Evolutionary conservation across 202 grass and related monocot genomes (phyloP), one percentile per base, ranked within the genome.

Genomic region (Setaria italica): DNA sequence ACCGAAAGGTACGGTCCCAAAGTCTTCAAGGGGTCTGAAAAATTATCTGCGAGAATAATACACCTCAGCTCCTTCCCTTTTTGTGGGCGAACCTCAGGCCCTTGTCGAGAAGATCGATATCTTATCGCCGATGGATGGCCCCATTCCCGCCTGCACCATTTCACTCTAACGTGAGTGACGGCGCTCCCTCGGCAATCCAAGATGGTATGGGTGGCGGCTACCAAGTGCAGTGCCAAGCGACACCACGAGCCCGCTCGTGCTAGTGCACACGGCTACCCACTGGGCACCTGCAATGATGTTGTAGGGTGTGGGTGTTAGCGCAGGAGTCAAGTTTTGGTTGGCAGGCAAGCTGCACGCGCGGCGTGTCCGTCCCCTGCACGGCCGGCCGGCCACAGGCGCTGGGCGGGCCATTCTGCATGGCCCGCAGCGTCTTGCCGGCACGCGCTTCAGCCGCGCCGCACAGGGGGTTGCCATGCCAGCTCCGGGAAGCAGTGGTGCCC

Each of bases 261-360:
- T 3, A 2, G 13, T 11, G 14, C 39, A 2, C 6, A 47, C 37
- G 75, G 56, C 9, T 41, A 14, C 29, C 51, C 48, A 19, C 66
- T 13, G 62, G 39, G 39, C 53, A 45, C 57, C 48, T 21, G 65
- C 81, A 64, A 16, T 84, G 75, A 80, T 65, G 81, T 20, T 7
- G 68, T 0, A 9, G 25, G 67, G 81, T 12, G 29, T 79, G 86
- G 86, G 81, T 33, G 42, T 33, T 9, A 5, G 55, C 66, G 15
- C 67, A 17, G 53, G 54, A 56, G 47, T 12, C 76, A n/a, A 39
- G 6, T 4, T 37, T 25, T 19, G 37, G 48, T 50, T 13, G 11
- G 48, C 48, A 50, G 15, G 72, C 72, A 13, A 34, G 50, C 8
- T 11, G 67, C 80, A 48, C 43, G 21, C 82, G 82, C 55, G 74